Percentiles rank a stretch among this genome's conserved stretches.
phyloP scores from a whole-genome alignment of 129 eudicot genomes.

The Chrysanthemum makinoi region DNA sequence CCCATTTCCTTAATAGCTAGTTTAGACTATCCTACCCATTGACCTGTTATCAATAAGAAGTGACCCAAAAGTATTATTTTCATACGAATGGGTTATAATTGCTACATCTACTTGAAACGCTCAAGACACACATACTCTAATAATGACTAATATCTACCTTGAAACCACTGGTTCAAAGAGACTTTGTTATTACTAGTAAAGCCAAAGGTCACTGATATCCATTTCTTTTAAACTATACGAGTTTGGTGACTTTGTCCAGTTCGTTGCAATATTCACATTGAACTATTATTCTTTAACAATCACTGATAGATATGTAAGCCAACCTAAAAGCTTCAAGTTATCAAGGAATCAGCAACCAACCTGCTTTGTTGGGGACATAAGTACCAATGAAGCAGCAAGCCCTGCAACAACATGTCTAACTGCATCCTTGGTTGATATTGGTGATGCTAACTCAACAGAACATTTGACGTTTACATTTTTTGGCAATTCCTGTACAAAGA shows the following conservation, averaged over 20 bases:
- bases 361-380: slow-evolving; percentile 60
- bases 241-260: not conserved
- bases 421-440: slow-evolving; percentile 35
- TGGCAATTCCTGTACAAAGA: slow-evolving; percentile 42
- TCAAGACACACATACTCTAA: too few relatives aligned
- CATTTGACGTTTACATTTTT: slow-evolving; percentile 39
- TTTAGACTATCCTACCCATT: too few relatives aligned
- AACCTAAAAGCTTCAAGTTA: not conserved
- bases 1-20: too few relatives aligned
- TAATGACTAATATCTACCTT: too few relatives aligned
- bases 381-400: slow-evolving; percentile 64
- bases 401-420: slow-evolving; percentile 57
- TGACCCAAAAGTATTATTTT: too few relatives aligned
- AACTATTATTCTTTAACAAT: not conserved
- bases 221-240: not conserved
- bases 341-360: slow-evolving; percentile 40
- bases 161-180: too few relatives aligned
- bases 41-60: too few relatives aligned
- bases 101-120: too few relatives aligned
- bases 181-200: too few relatives aligned
- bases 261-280: not conserved
- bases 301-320: slow-evolving; percentile 1
- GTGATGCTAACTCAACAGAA: slow-evolving; percentile 32
- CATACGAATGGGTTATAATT: too few relatives aligned
- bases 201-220: not conserved